Percentiles rank a stretch among this genome's conserved stretches.
Evolutionary conservation across 106 monocot species (phyloP).

Genomic region (Posidonia australis): DNA sequence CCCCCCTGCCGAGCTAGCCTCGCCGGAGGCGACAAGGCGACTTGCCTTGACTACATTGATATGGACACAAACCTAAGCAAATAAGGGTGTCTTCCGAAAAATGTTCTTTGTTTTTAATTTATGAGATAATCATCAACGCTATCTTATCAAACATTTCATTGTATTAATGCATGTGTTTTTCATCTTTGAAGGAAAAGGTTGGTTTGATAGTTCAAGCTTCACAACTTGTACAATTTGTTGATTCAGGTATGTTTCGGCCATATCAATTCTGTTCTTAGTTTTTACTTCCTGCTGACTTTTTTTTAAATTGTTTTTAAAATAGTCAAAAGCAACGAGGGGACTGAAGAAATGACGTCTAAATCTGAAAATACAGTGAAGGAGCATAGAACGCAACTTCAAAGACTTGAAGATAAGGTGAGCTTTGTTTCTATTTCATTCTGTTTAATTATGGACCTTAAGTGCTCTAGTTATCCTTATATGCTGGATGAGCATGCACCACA

Average conservation of each 20-base stretch:
- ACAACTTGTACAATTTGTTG: background rate
- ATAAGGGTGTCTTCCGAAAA: too few species aligned
- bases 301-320: background rate
- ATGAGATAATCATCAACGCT: too few species aligned
- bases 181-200: background rate
- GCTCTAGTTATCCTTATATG: background rate
- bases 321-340: constrained; percentile 10
- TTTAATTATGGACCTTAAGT: background rate
- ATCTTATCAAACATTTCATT: too few species aligned
- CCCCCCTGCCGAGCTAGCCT: too few species aligned
- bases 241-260: background rate
- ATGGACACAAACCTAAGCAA: too few species aligned
- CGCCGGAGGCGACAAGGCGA: too few species aligned
- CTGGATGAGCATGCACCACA: background rate
- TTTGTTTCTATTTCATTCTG: background rate
- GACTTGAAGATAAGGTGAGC: constrained; percentile 62
- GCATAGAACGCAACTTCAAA: constrained; percentile 49
- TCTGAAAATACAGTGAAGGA: constrained; percentile 24
- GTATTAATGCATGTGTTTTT: too few species aligned
- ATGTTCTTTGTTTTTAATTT: too few species aligned
- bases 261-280: background rate
- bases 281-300: background rate
- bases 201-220: background rate
- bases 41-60: too few species aligned
- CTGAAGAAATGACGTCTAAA: constrained; percentile 7